Percentiles rank a stretch among this genome's conserved stretches.
Conservation (phyloP, 1,284 basidiomycete species). For the Ganoderma multipileum region DNA sequence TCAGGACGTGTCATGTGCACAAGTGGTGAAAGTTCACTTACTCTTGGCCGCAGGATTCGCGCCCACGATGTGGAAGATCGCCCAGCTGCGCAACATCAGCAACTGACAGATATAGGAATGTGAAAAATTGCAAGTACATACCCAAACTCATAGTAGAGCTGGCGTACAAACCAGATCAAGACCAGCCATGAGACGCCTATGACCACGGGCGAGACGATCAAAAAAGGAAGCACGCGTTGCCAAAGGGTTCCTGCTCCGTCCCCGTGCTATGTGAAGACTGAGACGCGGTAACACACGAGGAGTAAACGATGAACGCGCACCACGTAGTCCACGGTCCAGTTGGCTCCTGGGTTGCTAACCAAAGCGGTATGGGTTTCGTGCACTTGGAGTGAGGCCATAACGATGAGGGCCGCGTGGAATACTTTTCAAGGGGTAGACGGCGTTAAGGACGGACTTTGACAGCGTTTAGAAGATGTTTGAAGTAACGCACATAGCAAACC, state of each 20-base stretch:
- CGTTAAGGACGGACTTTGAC: not conserved
- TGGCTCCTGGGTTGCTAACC: constrained; percentile 39
- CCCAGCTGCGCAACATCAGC: constrained; percentile 59
- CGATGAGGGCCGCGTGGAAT: constrained; percentile 76
- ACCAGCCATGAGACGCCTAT: constrained; percentile 46
- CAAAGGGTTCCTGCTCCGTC: constrained; percentile 46
- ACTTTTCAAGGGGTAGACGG: constrained; percentile 46
- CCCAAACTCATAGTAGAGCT: constrained; percentile 56
- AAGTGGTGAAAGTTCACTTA: constrained; percentile 44
- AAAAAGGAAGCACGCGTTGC: constrained; percentile 51
- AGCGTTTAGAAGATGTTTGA: not conserved
- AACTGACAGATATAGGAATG: not conserved
- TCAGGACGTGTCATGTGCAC: not conserved
- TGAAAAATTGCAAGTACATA: constrained; percentile 33
- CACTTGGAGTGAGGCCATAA: constrained; percentile 77
- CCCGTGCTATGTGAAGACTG: constrained; percentile 38
- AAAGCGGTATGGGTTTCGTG: constrained; percentile 72
- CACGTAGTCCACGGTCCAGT: constrained; percentile 25
- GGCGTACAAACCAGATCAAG: constrained; percentile 46
- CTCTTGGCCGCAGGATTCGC: constrained; percentile 83
- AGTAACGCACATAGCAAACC: constrained; percentile 68
- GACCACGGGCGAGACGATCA: constrained; percentile 49
- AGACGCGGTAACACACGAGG: not conserved
- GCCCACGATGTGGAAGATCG: constrained; percentile 85
- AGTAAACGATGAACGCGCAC: constrained; percentile 14